Evolutionary conservation across 306 rosid species (phyloP).

Genomic region (Ormosia semicastrata): DNA sequence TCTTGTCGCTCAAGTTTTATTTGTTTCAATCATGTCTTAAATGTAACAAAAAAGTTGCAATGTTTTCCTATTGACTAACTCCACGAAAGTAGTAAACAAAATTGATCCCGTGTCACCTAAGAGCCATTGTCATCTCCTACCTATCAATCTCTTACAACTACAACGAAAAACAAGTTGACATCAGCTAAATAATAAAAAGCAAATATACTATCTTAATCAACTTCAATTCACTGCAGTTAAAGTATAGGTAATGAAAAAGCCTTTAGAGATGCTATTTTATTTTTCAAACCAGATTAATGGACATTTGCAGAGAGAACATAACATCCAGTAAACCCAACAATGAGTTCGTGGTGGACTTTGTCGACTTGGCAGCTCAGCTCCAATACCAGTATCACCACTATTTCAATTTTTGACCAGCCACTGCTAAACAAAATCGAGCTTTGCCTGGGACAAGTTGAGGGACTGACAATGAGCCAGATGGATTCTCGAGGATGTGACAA

Average conservation of each 20-base stretch:
- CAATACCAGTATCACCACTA: not conserved
- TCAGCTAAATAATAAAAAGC: not conserved
- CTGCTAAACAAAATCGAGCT: not conserved
- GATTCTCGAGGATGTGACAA: not conserved
- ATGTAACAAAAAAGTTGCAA: not conserved
- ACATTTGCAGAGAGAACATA: not conserved
- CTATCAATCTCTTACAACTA: conserved; percentile 23
- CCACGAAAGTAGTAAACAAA: not conserved
- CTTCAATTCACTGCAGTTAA: conserved; percentile 7
- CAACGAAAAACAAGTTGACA: not conserved
- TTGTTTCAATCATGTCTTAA: conserved; percentile 1
- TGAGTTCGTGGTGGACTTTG: not conserved
- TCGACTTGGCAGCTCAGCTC: not conserved
- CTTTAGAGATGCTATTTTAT: not conserved
- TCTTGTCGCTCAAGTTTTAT: not conserved
- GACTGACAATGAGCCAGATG: not conserved
- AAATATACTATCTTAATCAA: not conserved
- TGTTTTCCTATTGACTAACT: not conserved
- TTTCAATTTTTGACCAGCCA: not conserved
- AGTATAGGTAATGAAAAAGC: not conserved
- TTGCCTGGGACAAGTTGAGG: not conserved
- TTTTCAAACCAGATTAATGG: conserved; percentile 8
- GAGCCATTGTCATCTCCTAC: not conserved
- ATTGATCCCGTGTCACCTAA: not conserved
- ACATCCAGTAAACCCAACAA: conserved; percentile 8